Conservation (phyloP, 2,329 filamentous ascomycete genomes). For the Kalaharituber pfeilii region DNA sequence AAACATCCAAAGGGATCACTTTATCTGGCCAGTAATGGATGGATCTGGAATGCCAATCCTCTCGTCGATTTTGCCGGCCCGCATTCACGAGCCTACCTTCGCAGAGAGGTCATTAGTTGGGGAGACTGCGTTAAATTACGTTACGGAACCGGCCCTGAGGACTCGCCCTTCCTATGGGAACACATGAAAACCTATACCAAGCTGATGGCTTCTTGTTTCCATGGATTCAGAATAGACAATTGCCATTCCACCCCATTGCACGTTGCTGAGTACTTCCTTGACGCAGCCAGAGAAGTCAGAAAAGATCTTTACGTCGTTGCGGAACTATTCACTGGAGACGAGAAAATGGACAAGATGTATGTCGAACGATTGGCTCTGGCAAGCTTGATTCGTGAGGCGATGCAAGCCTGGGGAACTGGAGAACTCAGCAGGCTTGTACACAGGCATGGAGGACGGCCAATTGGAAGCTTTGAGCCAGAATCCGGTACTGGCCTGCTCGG, state of each 20-base stretch:
- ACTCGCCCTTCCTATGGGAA: slow-evolving; percentile 88
- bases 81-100: slow-evolving; percentile 78
- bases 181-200: slow-evolving; percentile 88
- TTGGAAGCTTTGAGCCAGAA: slow-evolving; percentile 93
- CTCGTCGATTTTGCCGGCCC: slow-evolving; percentile 86
- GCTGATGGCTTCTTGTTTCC: slow-evolving; percentile 85
- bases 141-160: slow-evolving; percentile 61
- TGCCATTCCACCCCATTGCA: slow-evolving; percentile 91
- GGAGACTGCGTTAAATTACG: slow-evolving; percentile 95
- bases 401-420: slow-evolving; percentile 93
- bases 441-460: slow-evolving; percentile 78
- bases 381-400: slow-evolving; percentile 84
- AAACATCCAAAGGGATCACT: slow-evolving; percentile 60
- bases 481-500: slow-evolving; percentile 35
- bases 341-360: slow-evolving; percentile 91
- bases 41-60: slow-evolving; percentile 96
- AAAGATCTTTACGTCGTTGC: slow-evolving; percentile 84
- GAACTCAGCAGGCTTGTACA: slow-evolving; percentile 89
- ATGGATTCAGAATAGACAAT: slow-evolving; percentile 92
- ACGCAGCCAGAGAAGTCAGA: slow-evolving; percentile 74
- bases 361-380: slow-evolving; percentile 83
- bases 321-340: slow-evolving; percentile 87
- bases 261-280: slow-evolving; percentile 85
- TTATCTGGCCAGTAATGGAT: slow-evolving; percentile 85
- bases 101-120: slow-evolving; percentile 93